These are phyloP conservation scores for Lachnellula arida DNA, from an alignment of 2,329 filamentous ascomycete species.

Conservation along the genomic window DNA sequence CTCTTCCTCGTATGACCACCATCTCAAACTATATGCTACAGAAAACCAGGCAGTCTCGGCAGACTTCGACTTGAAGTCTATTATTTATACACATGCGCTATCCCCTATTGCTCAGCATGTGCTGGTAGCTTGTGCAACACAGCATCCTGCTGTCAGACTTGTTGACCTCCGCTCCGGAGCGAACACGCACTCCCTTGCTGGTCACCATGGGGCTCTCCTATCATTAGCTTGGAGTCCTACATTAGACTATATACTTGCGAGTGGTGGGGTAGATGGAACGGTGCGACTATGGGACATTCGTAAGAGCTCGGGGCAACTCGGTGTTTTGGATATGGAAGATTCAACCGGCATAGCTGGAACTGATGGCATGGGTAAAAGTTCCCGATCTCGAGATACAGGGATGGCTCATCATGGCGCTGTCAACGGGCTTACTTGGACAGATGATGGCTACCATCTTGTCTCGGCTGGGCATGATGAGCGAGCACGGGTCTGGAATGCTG, in stretches of 20 bases:
- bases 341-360: slow-evolving; percentile 59
- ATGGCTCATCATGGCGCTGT: slow-evolving; percentile 76
- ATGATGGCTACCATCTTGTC: slow-evolving; percentile 70
- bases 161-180: slow-evolving; percentile 82
- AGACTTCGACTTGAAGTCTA: slow-evolving; percentile 62
- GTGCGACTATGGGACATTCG: slow-evolving; percentile 85
- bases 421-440: slow-evolving; percentile 81
- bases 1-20: slow-evolving; percentile 73
- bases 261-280: slow-evolving; percentile 78
- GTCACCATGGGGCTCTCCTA: slow-evolving; percentile 63
- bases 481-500: slow-evolving; percentile 82
- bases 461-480: slow-evolving; percentile 79
- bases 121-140: slow-evolving; percentile 82
- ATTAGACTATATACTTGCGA: slow-evolving; percentile 73
- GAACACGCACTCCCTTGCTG: slow-evolving; percentile 64
- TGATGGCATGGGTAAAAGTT: slow-evolving; percentile 29
- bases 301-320: slow-evolving; percentile 70
- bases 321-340: slow-evolving; percentile 79
- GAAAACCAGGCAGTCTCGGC: slow-evolving; percentile 56
- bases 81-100: slow-evolving; percentile 71
- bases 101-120: slow-evolving; percentile 69
- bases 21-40: slow-evolving; percentile 70
- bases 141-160: slow-evolving; percentile 77
- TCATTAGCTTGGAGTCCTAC: slow-evolving; percentile 77
- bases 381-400: slow-evolving; percentile 44